Percentiles rank a stretch among this genome's conserved stretches.
phyloP scores from a whole-genome alignment of 2,329 filamentous ascomycete species.

The Pestalotiopsis sp. region DNA sequence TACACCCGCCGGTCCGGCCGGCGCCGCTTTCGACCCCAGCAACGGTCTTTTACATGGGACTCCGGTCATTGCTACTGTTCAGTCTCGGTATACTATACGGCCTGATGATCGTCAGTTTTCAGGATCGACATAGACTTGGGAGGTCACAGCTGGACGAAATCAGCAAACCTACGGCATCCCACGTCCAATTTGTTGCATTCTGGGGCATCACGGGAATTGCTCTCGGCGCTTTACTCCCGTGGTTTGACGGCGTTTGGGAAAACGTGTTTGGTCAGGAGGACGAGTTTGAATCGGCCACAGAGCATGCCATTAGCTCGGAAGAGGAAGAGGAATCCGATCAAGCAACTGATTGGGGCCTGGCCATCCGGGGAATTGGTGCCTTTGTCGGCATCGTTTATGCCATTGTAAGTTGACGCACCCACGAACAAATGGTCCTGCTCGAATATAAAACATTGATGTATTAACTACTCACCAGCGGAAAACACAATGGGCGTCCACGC shows the following conservation, averaged over 20 bases:
- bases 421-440: too few species aligned
- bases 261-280: constrained; percentile 41
- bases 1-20: constrained; percentile 26
- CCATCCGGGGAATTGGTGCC: constrained; percentile 58
- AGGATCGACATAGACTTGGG: constrained; percentile 65
- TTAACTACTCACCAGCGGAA: constrained; percentile 60
- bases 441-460: background rate
- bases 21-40: constrained; percentile 27
- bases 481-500: constrained; percentile 88
- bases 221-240: constrained; percentile 79
- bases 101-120: constrained; percentile 75
- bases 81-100: constrained; percentile 82
- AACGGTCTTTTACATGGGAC: constrained; percentile 48
- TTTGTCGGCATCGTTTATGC: constrained; percentile 64
- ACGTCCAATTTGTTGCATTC: constrained; percentile 70
- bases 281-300: constrained; percentile 17
- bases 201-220: constrained; percentile 82
- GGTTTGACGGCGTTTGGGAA: constrained; percentile 78
- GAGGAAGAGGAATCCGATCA: constrained; percentile 29
- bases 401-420: constrained; percentile 65
- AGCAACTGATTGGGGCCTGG: constrained; percentile 70
- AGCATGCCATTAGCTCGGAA: constrained; percentile 20
- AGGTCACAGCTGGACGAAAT: constrained; percentile 57
- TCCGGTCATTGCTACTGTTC: constrained; percentile 69
- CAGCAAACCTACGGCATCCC: constrained; percentile 39